Conservation (phyloP, 2,329 filamentous ascomycete genomes). For the Arthrocladium fulminans region DNA sequence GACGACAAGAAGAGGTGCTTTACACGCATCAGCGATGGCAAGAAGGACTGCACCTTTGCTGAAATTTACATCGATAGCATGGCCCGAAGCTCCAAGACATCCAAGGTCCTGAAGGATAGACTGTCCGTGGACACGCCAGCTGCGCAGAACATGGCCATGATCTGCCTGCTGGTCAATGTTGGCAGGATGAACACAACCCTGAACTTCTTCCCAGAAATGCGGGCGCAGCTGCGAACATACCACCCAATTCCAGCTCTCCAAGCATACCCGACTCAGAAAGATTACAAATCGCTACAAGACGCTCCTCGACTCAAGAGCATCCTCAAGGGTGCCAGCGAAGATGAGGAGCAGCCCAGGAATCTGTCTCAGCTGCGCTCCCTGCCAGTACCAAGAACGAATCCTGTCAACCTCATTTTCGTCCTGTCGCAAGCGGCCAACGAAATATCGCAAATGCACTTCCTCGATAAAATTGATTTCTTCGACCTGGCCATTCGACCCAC, state of each 20-base stretch:
- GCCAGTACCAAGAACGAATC: conserved; percentile 73
- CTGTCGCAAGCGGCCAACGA: conserved; percentile 83
- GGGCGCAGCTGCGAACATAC: conserved; percentile 92
- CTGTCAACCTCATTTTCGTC: conserved; percentile 93
- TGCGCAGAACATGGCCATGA: conserved; percentile 98
- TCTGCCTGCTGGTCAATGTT: conserved; percentile 92
- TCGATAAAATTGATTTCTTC: conserved; percentile 78
- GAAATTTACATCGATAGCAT: conserved; percentile 98
- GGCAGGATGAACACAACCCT: conserved; percentile 98
- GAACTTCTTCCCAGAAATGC: conserved; percentile 99
- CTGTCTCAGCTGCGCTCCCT: conserved; percentile 70
- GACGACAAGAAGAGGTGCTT: conserved; percentile 61
- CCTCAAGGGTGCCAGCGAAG: conserved; percentile 90
- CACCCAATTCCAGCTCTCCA: conserved; percentile 95
- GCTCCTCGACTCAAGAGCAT: conserved; percentile 94
- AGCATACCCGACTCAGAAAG: conserved; percentile 85
- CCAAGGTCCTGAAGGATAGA: conserved; percentile 96
- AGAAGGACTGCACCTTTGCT: conserved; percentile 63
- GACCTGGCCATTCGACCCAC: conserved; percentile 89
- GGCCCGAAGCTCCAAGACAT: conserved; percentile 97
- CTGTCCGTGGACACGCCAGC: conserved; percentile 82
- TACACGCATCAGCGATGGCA: conserved; percentile 80
- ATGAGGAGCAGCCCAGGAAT: conserved; percentile 72
- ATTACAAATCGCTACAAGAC: conserved; percentile 96
- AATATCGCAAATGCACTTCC: conserved; percentile 88